These are phyloP conservation scores for Chrysosporium keratinophilum DNA, from an alignment of 2,329 filamentous ascomycete species.

Conservation along the genomic window DNA sequence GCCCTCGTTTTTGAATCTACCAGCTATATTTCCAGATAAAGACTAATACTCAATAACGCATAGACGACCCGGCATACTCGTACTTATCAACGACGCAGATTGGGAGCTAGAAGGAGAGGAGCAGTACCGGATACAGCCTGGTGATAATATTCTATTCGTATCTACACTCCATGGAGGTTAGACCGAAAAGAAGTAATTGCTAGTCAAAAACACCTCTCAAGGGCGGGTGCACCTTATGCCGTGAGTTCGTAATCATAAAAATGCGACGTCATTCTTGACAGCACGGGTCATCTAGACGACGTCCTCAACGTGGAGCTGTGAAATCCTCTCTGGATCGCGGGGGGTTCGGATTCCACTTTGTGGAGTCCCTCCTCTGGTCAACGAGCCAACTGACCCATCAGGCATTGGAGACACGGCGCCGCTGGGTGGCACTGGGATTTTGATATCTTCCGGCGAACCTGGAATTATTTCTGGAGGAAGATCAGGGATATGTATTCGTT, in stretches of 20 bases:
- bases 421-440: constrained; percentile 60
- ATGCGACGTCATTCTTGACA: background rate
- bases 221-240: background rate
- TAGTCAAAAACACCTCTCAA: background rate
- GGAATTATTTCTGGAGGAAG: constrained; percentile 58
- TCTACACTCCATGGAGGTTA: constrained; percentile 90
- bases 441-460: constrained; percentile 68
- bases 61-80: constrained; percentile 88
- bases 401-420: constrained; percentile 38
- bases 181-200: background rate
- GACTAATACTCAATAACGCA: constrained; percentile 21
- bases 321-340: constrained; percentile 36
- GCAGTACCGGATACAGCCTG: constrained; percentile 67
- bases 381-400: constrained; percentile 33
- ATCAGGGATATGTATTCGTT: constrained; percentile 72
- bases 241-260: background rate
- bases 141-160: constrained; percentile 89
- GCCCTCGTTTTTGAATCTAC: constrained; percentile 20
- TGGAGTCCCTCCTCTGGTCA: constrained; percentile 34
- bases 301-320: constrained; percentile 37
- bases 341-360: constrained; percentile 34
- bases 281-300: constrained; percentile 26
- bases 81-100: constrained; percentile 94
- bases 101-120: constrained; percentile 98
- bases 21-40: background rate